These are phyloP conservation scores for Zygosaccharomyces lentus DNA, from an alignment of 805 yeast genomes.

Conservation along the genomic window DNA sequence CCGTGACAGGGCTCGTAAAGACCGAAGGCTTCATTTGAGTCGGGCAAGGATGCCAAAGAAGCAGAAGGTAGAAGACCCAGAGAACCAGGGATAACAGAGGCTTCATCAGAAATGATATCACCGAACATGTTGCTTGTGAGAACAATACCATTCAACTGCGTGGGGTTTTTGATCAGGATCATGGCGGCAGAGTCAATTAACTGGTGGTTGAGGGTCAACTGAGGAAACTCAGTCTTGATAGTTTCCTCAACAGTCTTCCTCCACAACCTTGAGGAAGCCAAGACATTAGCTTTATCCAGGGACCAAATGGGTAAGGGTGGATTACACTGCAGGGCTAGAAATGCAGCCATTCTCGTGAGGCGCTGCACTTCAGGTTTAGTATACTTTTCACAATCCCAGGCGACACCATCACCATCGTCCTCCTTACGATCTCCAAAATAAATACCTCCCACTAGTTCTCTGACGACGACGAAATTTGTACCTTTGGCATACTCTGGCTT, in stretches of 20 bases:
- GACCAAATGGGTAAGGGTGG: conserved; percentile 97
- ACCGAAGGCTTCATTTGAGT: conserved; percentile 90
- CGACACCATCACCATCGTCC: conserved; percentile 81
- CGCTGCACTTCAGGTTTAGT: conserved; percentile 89
- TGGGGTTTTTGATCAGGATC: conserved; percentile 91
- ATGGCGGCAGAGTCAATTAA: conserved; percentile 98
- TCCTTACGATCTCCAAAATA: conserved; percentile 95
- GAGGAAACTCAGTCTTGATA: conserved; percentile 85
- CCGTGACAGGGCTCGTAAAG: conserved; percentile 98
- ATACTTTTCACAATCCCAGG: conserved; percentile 92
- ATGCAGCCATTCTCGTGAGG: conserved; percentile 97
- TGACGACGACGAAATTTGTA: conserved; percentile 86
- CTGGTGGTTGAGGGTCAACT: conserved; percentile 82
- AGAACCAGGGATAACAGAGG: conserved; percentile 96
- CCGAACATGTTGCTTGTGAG: conserved; percentile 97
- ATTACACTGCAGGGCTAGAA: conserved; percentile 83
- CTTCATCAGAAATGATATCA: conserved; percentile 96
- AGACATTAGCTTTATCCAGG: conserved; percentile 93
- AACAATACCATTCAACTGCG: conserved; percentile 85
- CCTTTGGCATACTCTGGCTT: conserved; percentile 82
- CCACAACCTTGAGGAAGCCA: conserved; percentile 96
- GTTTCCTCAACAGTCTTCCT: conserved; percentile 86
- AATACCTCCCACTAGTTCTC: conserved; percentile 97
- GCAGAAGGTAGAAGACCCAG: conserved; percentile 92
- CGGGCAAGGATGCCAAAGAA: conserved; percentile 94